Evolutionary conservation across 2,329 filamentous ascomycete species (phyloP).

Genomic region (Leptosphaerulina australis): DNA sequence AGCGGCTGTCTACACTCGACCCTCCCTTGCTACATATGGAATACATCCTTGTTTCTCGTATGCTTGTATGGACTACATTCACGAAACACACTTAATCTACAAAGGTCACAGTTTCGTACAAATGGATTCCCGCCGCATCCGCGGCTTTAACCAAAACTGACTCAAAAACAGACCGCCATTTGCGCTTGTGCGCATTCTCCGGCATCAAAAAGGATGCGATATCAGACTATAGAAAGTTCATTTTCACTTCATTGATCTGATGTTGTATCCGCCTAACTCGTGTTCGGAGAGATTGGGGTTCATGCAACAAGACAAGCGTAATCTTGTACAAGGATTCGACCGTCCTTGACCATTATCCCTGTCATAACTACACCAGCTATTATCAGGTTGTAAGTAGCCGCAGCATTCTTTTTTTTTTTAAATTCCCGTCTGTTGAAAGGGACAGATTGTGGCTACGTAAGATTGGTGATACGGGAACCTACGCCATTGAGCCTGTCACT

Average conservation of each 20-base stretch:
- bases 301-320: slow-evolving; percentile 3
- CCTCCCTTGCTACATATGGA: not conserved
- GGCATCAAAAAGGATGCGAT: slow-evolving; percentile 4
- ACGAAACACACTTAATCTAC: not conserved
- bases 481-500: not conserved
- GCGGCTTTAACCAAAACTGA: slow-evolving; percentile 11
- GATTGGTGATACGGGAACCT: not conserved
- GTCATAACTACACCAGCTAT: not conserved
- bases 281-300: slow-evolving; percentile 9
- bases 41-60: not conserved
- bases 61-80: not conserved
- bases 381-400: slow-evolving; percentile 4
- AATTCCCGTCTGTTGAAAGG: not conserved
- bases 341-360: not conserved
- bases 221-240: not conserved
- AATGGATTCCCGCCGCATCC: not conserved
- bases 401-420: no score
- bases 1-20: slow-evolving; percentile 6
- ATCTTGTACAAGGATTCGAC: slow-evolving; percentile 5
- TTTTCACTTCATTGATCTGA: not conserved
- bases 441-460: not conserved
- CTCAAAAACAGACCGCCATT: slow-evolving; percentile 5
- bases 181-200: slow-evolving; percentile 4
- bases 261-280: slow-evolving; percentile 5
- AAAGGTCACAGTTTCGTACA: not conserved